A percentile compares a stretch with the other conserved stretches of the same genome.
Conservation (phyloP, 2,329 filamentous ascomycete species). For the Elsinoe fawcettii region DNA sequence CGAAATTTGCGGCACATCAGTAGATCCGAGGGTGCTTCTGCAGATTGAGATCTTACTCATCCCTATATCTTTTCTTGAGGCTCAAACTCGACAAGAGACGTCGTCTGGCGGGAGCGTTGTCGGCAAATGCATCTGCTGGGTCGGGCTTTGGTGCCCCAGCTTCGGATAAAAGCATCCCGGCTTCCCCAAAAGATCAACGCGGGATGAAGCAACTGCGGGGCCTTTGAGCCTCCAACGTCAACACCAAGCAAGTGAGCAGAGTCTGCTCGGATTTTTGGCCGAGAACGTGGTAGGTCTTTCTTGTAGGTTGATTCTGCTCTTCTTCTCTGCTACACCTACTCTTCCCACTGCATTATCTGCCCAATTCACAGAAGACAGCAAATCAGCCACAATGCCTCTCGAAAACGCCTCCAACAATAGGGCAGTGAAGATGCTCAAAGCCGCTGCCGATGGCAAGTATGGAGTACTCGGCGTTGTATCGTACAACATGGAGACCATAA, state of each 20-base stretch:
- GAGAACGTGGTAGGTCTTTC: neutral
- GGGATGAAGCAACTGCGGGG: slow-evolving; percentile 6
- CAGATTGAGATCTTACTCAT: neutral
- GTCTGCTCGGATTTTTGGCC: neutral
- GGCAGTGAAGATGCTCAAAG: slow-evolving; percentile 28
- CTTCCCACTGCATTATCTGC: neutral
- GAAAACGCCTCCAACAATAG: slow-evolving; percentile 24
- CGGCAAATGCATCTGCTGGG: neutral
- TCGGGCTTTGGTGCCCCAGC: slow-evolving; percentile 6
- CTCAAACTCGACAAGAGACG: neutral
- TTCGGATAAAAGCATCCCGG: slow-evolving; percentile 9
- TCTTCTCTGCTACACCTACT: neutral
- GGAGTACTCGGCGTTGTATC: slow-evolving; percentile 29
- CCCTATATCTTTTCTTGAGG: neutral
- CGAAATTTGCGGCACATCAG: neutral
- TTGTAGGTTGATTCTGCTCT: neutral
- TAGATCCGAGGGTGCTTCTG: neutral
- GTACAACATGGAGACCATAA: slow-evolving; percentile 57
- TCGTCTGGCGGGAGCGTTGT: neutral
- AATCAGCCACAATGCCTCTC: slow-evolving; percentile 18
- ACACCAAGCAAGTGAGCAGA: slow-evolving; percentile 3
- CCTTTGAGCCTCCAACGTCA: neutral
- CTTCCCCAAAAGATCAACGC: neutral
- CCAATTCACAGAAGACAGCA: neutral
- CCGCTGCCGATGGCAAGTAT: slow-evolving; percentile 28